Percentiles rank a stretch among this genome's conserved stretches.
These are phyloP conservation scores for Cryomyces minteri DNA, from an alignment of 495 filamentous ascomycete genomes.

Conservation along the genomic window DNA sequence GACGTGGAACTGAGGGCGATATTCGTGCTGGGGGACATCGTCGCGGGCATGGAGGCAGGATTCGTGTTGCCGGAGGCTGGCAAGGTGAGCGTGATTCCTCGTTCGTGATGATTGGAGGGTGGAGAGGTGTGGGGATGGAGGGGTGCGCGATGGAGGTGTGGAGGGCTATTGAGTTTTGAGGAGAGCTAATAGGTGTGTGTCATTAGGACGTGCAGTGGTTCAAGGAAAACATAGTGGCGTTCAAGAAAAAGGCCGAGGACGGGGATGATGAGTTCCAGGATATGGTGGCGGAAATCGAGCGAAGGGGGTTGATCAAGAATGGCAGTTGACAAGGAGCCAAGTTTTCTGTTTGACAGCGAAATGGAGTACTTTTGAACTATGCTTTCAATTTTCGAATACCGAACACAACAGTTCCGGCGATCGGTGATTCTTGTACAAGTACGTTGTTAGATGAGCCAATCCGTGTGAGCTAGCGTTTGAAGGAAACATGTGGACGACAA, in stretches of 20 bases:
- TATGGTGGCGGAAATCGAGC: slow-evolving; percentile 40
- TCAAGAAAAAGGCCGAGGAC: slow-evolving; percentile 6
- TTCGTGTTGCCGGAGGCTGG: slow-evolving; percentile 7
- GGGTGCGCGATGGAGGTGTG: slow-evolving; percentile 5
- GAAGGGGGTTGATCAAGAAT: no score
- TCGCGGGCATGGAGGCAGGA: slow-evolving; percentile 8
- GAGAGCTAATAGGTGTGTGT: no score
- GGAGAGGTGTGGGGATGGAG: slow-evolving; percentile 10
- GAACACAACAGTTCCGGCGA: no score
- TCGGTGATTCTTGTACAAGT: no score
- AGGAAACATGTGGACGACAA: no score
- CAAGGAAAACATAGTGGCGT: slow-evolving; percentile 9
- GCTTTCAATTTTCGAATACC: no score
- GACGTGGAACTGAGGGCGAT: background rate
- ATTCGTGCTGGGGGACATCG: slow-evolving; percentile 12
- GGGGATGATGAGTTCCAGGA: slow-evolving; percentile 8
- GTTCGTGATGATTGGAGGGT: slow-evolving; percentile 8
- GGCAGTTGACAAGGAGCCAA: no score
- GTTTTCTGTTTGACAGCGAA: no score
- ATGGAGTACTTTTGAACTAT: no score
- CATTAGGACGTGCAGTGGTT: slow-evolving; percentile 13
- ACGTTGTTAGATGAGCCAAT: no score
- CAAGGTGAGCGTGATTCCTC: slow-evolving; percentile 3
- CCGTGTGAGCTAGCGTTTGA: no score
- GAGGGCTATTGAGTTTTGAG: no score